These are phyloP conservation scores for Multifurca ochricompacta DNA, from an alignment of 768 basidiomycete species.

Conservation along the genomic window DNA sequence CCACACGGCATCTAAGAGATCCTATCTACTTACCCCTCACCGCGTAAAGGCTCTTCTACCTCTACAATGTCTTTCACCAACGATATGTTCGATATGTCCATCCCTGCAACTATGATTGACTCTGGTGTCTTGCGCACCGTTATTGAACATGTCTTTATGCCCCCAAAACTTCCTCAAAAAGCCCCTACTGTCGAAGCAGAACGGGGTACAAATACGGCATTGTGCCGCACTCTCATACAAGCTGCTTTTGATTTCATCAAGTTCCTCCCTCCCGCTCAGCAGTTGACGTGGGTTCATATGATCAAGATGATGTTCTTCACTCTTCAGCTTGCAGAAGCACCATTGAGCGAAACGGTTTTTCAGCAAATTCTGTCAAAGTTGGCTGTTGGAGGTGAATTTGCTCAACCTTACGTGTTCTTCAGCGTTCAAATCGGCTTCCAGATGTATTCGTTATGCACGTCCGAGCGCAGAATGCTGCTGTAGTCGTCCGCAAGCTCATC, in stretches of 20 bases:
- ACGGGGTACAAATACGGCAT: background rate
- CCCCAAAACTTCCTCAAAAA: slow-evolving; percentile 6
- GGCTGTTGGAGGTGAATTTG: background rate
- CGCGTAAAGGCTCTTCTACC: too few species aligned
- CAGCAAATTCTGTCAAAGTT: background rate
- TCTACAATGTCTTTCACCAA: too few species aligned
- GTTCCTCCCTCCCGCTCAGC: background rate
- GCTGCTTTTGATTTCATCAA: background rate
- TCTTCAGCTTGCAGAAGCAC: background rate
- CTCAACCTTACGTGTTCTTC: background rate
- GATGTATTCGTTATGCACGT: slow-evolving; percentile 35
- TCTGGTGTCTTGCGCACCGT: background rate
- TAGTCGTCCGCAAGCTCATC: slow-evolving; percentile 26
- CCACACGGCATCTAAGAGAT: too few species aligned
- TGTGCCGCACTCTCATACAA: background rate
- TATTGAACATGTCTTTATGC: slow-evolving; percentile 5
- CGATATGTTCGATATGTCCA: too few species aligned
- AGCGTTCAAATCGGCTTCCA: slow-evolving; percentile 18
- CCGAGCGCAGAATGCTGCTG: slow-evolving; percentile 40
- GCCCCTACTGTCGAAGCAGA: background rate
- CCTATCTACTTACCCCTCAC: too few species aligned
- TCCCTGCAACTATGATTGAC: background rate
- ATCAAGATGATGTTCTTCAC: slow-evolving; percentile 3
- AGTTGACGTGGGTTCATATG: background rate
- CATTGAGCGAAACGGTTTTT: background rate